Evolutionary conservation across 1,284 basidiomycete species (phyloP).

Genomic region (Gomphus sp.): DNA sequence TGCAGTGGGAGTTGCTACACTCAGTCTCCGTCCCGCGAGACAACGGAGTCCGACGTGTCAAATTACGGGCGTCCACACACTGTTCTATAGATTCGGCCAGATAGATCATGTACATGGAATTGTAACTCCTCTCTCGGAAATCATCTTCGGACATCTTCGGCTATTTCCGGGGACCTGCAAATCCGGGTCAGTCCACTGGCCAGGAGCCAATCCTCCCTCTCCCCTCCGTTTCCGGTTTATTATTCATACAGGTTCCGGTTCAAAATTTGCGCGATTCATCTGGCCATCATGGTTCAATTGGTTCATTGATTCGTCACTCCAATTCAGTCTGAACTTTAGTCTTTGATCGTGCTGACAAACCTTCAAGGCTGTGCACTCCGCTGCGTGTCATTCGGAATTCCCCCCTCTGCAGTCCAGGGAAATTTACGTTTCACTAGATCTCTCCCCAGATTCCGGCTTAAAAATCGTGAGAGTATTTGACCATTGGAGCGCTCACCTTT

Average conservation of each 20-base stretch:
- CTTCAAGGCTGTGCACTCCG: too few species aligned
- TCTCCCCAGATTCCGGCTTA: not conserved
- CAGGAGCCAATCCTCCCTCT: not conserved
- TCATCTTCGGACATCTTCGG: not conserved
- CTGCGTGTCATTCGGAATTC: not conserved
- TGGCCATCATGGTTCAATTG: not conserved
- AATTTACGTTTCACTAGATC: not conserved
- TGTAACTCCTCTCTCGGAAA: not conserved
- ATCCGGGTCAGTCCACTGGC: not conserved
- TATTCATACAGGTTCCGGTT: not conserved
- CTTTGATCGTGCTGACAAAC: not conserved
- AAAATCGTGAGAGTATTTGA: not conserved
- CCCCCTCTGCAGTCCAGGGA: not conserved
- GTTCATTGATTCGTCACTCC: too few species aligned
- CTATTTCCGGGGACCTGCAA: not conserved
- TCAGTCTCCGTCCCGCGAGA: too few species aligned
- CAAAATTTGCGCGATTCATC: too few species aligned
- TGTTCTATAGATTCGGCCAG: slow-evolving; percentile 1
- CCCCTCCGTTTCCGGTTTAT: not conserved
- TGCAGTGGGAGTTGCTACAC: not conserved
- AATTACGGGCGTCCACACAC: not conserved
- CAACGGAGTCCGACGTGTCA: not conserved
- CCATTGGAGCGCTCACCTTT: not conserved
- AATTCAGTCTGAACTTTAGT: too few species aligned
- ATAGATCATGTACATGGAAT: not conserved